phyloP scores from a whole-genome alignment of 2,329 filamentous ascomycete species.

The Talaromyces sp. region DNA sequence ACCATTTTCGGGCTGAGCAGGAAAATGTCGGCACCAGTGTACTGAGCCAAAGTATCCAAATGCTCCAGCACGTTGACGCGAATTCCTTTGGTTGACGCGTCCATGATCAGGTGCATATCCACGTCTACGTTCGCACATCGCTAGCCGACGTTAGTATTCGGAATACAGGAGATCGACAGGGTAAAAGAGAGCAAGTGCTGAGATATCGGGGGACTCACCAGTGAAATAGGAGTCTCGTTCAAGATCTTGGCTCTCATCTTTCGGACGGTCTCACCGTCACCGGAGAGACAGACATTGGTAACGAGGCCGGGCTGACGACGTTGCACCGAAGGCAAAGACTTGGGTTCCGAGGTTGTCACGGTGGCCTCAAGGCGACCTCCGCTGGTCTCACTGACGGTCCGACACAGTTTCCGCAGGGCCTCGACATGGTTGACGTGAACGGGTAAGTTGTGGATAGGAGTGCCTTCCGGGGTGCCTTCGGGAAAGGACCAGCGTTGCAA shows the following conservation, averaged over 20 bases:
- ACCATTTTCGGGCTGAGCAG: constrained; percentile 85
- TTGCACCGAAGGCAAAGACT: constrained; percentile 53
- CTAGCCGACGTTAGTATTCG: constrained; percentile 46
- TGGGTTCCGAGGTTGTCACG: constrained; percentile 78
- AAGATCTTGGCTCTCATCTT: constrained; percentile 85
- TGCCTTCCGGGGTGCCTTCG: constrained; percentile 77
- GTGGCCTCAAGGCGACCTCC: constrained; percentile 75
- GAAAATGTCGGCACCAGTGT: constrained; percentile 95
- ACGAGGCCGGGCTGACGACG: constrained; percentile 57
- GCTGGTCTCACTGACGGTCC: constrained; percentile 68
- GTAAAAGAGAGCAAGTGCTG: constrained; percentile 18
- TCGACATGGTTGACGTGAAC: constrained; percentile 85
- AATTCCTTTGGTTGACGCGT: constrained; percentile 64
- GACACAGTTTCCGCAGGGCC: constrained; percentile 73
- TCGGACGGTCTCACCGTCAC: constrained; percentile 80
- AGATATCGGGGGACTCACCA: constrained; percentile 60
- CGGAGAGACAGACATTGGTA: constrained; percentile 88
- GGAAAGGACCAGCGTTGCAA: constrained; percentile 92
- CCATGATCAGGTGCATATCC: constrained; percentile 84
- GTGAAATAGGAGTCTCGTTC: constrained; percentile 84
- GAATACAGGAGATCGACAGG: background rate
- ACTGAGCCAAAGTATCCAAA: constrained; percentile 79
- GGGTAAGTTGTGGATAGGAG: constrained; percentile 84
- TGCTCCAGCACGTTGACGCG: constrained; percentile 75
- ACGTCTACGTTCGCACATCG: constrained; percentile 91